Conservation (phyloP, 1,139 yeast species). For the Yamadazyma membranifaciens region DNA sequence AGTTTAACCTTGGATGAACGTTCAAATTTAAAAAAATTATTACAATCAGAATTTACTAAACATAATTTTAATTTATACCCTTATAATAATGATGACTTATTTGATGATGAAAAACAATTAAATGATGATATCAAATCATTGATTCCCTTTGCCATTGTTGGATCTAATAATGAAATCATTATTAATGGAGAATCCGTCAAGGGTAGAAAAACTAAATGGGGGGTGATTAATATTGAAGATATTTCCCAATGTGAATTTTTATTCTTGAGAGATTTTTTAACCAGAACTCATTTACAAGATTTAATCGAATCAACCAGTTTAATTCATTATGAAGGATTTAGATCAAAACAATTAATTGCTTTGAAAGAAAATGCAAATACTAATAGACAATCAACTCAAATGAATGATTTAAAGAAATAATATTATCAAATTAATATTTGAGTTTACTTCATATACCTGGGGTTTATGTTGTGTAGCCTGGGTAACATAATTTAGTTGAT, state of each 20-base stretch:
- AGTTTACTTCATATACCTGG: not conserved
- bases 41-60: slow-evolving; percentile 75
- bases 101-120: slow-evolving; percentile 77
- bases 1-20: slow-evolving; percentile 86
- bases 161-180: slow-evolving; percentile 78
- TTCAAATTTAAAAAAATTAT: slow-evolving; percentile 64
- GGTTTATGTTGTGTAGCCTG: not conserved
- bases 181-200: slow-evolving; percentile 76
- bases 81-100: slow-evolving; percentile 70
- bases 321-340: slow-evolving; percentile 88
- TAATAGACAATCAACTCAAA: slow-evolving; percentile 29
- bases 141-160: slow-evolving; percentile 93
- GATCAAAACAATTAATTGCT: slow-evolving; percentile 91
- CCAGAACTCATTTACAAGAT: slow-evolving; percentile 94
- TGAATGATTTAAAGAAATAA: slow-evolving; percentile 2
- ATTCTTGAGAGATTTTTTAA: slow-evolving; percentile 86
- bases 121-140: slow-evolving; percentile 74
- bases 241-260: slow-evolving; percentile 94
- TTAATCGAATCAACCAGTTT: slow-evolving; percentile 89
- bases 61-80: slow-evolving; percentile 84
- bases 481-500: too few relatives aligned
- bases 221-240: slow-evolving; percentile 87
- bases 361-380: slow-evolving; percentile 81
- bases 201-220: slow-evolving; percentile 95
- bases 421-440: too few relatives aligned